Evolutionary conservation across 805 yeast genomes (phyloP).

Genomic region (Cyberlindnera mississippiensis): DNA sequence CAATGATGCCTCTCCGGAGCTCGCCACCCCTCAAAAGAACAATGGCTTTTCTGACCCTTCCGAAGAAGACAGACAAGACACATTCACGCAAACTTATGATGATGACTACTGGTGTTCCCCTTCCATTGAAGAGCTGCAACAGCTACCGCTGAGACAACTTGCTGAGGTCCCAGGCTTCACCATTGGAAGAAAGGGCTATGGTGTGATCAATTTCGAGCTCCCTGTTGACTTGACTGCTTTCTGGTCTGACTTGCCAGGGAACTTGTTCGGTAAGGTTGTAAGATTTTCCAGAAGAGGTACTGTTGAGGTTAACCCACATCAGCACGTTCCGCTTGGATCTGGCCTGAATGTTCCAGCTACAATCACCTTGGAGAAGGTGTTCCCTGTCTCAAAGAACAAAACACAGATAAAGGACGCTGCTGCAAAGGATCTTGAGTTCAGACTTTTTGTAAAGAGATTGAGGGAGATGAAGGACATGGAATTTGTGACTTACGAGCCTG

Average conservation of each 20-base stretch:
- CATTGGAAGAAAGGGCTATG: conserved; percentile 63
- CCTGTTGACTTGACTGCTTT: conserved; percentile 68
- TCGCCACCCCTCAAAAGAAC: conserved; percentile 2
- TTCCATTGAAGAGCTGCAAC: conserved; percentile 44
- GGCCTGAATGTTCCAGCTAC: conserved; percentile 79
- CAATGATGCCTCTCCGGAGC: background rate
- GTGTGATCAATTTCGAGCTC: conserved; percentile 59
- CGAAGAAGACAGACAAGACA: conserved; percentile 5
- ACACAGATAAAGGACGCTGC: conserved; percentile 20
- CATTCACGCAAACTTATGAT: conserved; percentile 1
- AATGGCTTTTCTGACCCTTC: background rate
- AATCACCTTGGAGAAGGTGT: conserved; percentile 58
- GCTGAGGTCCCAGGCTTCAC: conserved; percentile 57
- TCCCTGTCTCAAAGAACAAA: conserved; percentile 38
- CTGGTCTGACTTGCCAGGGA: conserved; percentile 33
- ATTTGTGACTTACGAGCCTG: conserved; percentile 75
- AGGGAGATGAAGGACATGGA: conserved; percentile 64
- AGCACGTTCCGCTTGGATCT: conserved; percentile 60
- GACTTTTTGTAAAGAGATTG: conserved; percentile 46
- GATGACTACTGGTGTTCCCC: conserved; percentile 74
- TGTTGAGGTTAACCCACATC: conserved; percentile 62
- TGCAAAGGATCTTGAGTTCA: conserved; percentile 36
- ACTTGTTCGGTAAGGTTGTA: conserved; percentile 39
- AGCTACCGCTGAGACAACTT: conserved; percentile 44
- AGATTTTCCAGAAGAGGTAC: conserved; percentile 44